Base-by-base conservation (phyloP, 306 rosid genomes). In the Medicago ruthenica region DNA sequence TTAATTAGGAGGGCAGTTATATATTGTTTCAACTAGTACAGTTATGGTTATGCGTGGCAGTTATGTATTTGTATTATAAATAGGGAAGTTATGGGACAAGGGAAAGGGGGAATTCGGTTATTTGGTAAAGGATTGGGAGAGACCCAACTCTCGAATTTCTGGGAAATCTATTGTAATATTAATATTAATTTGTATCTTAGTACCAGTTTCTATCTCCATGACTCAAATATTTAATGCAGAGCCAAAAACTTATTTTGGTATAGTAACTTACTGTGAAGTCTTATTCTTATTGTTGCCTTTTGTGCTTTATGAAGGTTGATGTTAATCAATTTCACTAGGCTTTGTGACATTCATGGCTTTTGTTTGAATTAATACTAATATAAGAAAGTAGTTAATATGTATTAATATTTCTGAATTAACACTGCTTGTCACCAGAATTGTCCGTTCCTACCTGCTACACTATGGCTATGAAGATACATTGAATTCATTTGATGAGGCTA, bases 381-480 rank as follows among this genome's bases (percentile, higher is more conserved):
- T 20, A 14, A 14, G 53, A 75, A 58, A 71, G 69, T 50, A 70
- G 41, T 48, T 48, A 27, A 45, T 76, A 24, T n/a, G 9, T 5
- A 14, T 42, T 14, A 18, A 71, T 67, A 18, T 76, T 75, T 79
- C 45, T 51, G 37, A 72, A 42, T 62, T 61, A 18, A 67, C 27
- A 39, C 65, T 45, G 51, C 70, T 78, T 80, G 57, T 73, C 27
- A 55, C 51, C 98, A 96, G 99, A 85, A 88, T 96, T 88, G 98
- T 96, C 12, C 97, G 99, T 48, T 89, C 98, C 77, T 96, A 90
- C 87, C 86, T 96, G 40, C 89, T 89, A 75, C 97, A 89, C 81
- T 90, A 92, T 85, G 99, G 99, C 45, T 96, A 92, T 55, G 99
- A 90, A 86, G 98, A 92, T 67, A 96, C 99, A 5, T 88, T 96